These are phyloP conservation scores for Globisporangium spinosum DNA, from an alignment of 352 stramenopile genomes.

Conservation along the genomic window DNA sequence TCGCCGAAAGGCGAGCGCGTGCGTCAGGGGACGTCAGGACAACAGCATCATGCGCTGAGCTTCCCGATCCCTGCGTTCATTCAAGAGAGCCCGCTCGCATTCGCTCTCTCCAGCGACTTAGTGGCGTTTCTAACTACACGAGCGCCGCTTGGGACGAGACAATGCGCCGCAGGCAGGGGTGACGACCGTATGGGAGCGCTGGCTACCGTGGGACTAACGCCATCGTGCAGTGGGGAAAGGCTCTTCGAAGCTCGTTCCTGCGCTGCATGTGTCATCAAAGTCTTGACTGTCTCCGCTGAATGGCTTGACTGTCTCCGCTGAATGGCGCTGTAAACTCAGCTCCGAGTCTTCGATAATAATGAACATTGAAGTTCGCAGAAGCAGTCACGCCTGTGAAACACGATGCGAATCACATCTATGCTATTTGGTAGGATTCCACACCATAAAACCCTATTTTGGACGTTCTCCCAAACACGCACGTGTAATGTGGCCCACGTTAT, in stretches of 20 bases:
- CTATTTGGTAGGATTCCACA: background rate
- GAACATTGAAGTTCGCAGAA: constrained; percentile 1
- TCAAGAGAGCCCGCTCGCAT: background rate
- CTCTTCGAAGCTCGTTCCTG: background rate
- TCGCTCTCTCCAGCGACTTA: background rate
- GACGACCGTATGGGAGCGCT: background rate
- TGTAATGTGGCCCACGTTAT: background rate
- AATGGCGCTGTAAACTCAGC: background rate
- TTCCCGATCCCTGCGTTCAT: background rate
- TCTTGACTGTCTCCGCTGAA: background rate
- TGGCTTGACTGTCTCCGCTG: background rate
- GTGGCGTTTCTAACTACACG: background rate
- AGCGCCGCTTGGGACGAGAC: background rate
- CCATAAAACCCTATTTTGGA: background rate
- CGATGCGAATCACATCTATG: background rate
- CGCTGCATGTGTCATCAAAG: background rate
- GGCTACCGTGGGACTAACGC: background rate
- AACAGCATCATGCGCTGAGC: background rate
- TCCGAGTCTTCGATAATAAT: background rate
- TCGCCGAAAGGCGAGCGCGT: background rate
- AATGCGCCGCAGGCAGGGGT: background rate
- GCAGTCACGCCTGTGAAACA: background rate
- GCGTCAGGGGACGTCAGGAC: background rate
- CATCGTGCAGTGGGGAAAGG: background rate
- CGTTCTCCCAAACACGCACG: background rate